phyloP scores from a whole-genome alignment of 2,329 filamentous ascomycete species.

The Rhynchosporium secalis region DNA sequence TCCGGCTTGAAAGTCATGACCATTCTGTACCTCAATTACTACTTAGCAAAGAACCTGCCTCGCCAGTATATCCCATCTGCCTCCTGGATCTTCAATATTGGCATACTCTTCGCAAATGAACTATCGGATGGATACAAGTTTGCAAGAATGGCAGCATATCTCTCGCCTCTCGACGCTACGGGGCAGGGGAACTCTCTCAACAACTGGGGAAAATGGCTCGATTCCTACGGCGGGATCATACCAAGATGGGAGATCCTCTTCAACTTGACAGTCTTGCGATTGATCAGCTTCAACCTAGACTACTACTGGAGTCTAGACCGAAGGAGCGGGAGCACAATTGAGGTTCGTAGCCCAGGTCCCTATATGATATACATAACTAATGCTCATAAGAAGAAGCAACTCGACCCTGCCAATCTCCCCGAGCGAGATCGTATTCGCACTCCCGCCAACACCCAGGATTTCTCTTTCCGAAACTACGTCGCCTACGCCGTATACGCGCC shows the following conservation, averaged over 20 bases:
- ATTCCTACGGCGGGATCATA: constrained; percentile 80
- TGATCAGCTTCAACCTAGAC: constrained; percentile 97
- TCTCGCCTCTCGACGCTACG: constrained; percentile 41
- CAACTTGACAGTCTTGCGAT: constrained; percentile 87
- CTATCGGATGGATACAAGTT: constrained; percentile 76
- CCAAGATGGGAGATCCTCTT: constrained; percentile 95
- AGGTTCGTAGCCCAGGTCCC: constrained; percentile 61
- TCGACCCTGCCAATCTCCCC: constrained; percentile 82
- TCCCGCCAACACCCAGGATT: constrained; percentile 71
- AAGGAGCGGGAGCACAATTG: constrained; percentile 64
- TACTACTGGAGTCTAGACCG: constrained; percentile 87
- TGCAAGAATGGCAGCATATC: constrained; percentile 56
- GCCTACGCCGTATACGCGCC: constrained; percentile 90
- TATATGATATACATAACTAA: constrained; percentile 51
- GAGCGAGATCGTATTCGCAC: constrained; percentile 83
- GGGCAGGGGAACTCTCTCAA: constrained; percentile 22
- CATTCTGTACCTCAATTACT: constrained; percentile 82
- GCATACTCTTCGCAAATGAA: constrained; percentile 86
- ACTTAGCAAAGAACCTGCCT: constrained; percentile 71
- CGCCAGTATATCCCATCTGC: constrained; percentile 67
- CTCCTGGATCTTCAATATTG: constrained; percentile 90
- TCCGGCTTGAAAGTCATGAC: constrained; percentile 78
- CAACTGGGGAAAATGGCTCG: constrained; percentile 68
- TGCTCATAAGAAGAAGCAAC: constrained; percentile 89
- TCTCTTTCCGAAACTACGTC: constrained; percentile 80